A percentile compares a stretch with the other conserved stretches of the same genome.
Evolutionary conservation across 257 asterid species (phyloP).

Genomic region (Eucommia ulmoides): DNA sequence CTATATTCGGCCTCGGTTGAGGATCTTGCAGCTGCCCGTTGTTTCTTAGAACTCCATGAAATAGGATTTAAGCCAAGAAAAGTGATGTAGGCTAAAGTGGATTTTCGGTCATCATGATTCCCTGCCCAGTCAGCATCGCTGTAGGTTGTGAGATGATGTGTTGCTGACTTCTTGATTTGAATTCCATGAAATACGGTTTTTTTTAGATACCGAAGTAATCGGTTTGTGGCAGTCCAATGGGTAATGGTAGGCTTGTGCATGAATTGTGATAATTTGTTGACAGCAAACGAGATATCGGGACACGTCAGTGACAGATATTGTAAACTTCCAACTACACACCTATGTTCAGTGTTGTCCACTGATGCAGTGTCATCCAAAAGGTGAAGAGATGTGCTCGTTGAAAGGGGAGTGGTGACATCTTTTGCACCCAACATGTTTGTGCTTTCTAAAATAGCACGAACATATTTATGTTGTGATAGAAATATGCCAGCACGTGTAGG

Average conservation of each 20-base stretch:
- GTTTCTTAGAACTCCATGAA: too few relatives aligned
- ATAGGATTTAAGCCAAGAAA: too few relatives aligned
- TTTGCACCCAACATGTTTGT: too few relatives aligned
- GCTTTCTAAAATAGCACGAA: too few relatives aligned
- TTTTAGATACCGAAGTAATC: background rate
- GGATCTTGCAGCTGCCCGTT: too few relatives aligned
- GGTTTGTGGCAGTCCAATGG: background rate
- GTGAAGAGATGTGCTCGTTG: background rate
- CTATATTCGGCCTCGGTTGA: too few relatives aligned
- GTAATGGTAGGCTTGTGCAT: background rate
- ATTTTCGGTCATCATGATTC: too few relatives aligned
- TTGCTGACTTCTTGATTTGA: background rate
- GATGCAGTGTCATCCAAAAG: background rate
- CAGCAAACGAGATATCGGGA: background rate
- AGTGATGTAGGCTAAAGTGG: too few relatives aligned
- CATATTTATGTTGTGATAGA: too few relatives aligned
- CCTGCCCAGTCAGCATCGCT: too few relatives aligned
- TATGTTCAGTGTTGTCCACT: background rate
- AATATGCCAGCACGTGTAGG: background rate
- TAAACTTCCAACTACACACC: background rate
- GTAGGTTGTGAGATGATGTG: background rate
- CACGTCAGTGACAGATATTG: background rate
- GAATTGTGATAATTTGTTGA: background rate
- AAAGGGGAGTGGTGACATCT: background rate
- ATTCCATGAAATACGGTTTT: background rate